phyloP scores from a whole-genome alignment of 768 basidiomycete genomes.

The Boletus huronensis region DNA sequence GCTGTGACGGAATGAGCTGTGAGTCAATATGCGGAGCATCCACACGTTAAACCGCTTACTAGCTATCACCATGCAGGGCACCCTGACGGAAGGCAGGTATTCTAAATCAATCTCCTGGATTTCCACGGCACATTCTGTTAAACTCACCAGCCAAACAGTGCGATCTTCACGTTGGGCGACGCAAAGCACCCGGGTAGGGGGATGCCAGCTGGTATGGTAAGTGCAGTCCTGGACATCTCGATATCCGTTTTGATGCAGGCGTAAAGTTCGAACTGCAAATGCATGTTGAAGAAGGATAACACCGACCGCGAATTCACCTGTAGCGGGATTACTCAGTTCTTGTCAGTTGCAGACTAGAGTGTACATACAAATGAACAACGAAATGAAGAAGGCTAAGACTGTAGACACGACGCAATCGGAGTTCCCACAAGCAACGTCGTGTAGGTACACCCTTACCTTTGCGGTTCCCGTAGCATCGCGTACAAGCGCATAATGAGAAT shows the following conservation, averaged over 20 bases:
- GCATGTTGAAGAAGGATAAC: neutral
- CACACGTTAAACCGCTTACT: too few relatives aligned
- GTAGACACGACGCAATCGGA: neutral
- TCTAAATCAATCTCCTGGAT: neutral
- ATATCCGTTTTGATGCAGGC: neutral
- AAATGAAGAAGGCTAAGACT: neutral
- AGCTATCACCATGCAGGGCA: too few relatives aligned
- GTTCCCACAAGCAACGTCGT: neutral
- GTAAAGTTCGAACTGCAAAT: conserved; percentile 4
- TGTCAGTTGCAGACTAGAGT: too few relatives aligned
- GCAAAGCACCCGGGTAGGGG: neutral
- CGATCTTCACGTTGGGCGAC: neutral
- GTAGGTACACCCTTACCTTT: neutral
- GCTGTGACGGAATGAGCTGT: too few relatives aligned
- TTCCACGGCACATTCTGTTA: too few relatives aligned
- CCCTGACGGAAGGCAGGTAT: too few relatives aligned
- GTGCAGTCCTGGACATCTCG: neutral
- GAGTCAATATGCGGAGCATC: too few relatives aligned
- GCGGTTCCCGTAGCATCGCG: neutral
- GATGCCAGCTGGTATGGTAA: neutral
- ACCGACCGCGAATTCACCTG: conserved; percentile 2
- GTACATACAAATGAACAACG: neutral
- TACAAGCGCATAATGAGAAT: conserved; percentile 4
- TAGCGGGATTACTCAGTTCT: neutral
- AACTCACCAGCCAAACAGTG: neutral